Conservation (phyloP, 139 green algal species). For the Gonium pectorale region DNA sequence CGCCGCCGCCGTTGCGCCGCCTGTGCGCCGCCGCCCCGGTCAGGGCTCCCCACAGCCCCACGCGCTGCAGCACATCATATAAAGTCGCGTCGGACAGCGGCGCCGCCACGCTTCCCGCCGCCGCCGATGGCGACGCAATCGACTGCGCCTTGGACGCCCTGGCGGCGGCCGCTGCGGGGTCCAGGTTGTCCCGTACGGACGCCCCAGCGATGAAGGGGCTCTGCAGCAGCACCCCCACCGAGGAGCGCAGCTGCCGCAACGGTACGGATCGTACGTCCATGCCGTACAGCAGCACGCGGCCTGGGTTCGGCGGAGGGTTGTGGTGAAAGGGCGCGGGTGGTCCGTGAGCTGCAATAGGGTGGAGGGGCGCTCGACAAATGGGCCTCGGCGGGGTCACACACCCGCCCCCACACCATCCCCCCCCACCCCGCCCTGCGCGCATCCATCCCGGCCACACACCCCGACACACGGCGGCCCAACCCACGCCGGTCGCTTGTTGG, state of each 20-base stretch:
- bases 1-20: not conserved
- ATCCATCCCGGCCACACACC: not conserved
- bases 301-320: too few species aligned
- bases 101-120: not conserved
- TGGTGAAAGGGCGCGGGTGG: too few species aligned
- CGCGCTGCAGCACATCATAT: not conserved
- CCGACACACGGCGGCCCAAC: too few species aligned
- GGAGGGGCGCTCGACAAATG: too few species aligned
- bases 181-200: slow-evolving; percentile 79
- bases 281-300: slow-evolving; percentile 27
- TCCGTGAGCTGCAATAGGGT: too few species aligned
- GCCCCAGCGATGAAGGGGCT: slow-evolving; percentile 80
- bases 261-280: slow-evolving; percentile 55
- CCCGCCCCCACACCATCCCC: not conserved
- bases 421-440: not conserved
- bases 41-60: slow-evolving; percentile 54
- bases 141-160: not conserved
- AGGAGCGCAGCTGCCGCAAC: slow-evolving; percentile 54
- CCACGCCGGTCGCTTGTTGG: too few species aligned
- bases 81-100: not conserved
- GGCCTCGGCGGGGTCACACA: too few species aligned
- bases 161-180: slow-evolving; percentile 55
- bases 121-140: not conserved
- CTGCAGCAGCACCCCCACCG: slow-evolving; percentile 65
- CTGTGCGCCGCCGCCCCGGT: slow-evolving; percentile 15